Percentiles rank a stretch among this genome's conserved stretches.
Conservation (phyloP, 2,329 filamentous ascomycete genomes). For the Alternaria brassicicola region DNA sequence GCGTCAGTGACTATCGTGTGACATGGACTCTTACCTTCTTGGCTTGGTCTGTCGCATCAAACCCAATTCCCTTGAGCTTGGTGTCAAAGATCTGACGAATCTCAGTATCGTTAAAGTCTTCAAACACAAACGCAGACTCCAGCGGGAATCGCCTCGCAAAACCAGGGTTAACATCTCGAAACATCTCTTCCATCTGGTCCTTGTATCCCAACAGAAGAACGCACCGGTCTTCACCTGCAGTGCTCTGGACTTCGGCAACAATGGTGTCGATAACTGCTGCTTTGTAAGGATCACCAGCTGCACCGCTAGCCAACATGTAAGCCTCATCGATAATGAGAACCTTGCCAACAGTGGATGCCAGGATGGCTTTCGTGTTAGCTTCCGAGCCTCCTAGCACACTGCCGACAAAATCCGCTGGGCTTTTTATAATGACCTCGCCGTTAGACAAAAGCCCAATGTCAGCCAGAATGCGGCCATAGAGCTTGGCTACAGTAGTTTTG, state of each 20-base stretch:
- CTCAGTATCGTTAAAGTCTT: constrained; percentile 68
- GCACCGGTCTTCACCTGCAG: constrained; percentile 73
- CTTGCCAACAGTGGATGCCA: constrained; percentile 70
- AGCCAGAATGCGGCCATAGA: constrained; percentile 72
- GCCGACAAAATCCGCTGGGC: constrained; percentile 75
- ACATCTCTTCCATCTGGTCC: constrained; percentile 73
- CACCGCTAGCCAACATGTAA: constrained; percentile 64
- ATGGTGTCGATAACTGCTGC: constrained; percentile 74
- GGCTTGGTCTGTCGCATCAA: constrained; percentile 59
- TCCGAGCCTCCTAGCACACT: constrained; percentile 69
- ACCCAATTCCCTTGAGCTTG: constrained; percentile 65
- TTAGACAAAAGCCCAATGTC: constrained; percentile 71
- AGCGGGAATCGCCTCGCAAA: constrained; percentile 70
- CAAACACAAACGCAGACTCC: constrained; percentile 68
- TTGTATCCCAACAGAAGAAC: constrained; percentile 74
- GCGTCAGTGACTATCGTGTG: background rate
- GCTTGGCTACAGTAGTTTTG: constrained; percentile 62
- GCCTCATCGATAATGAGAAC: constrained; percentile 83
- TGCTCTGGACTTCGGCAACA: constrained; percentile 73
- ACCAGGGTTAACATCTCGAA: constrained; percentile 75
- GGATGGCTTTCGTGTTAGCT: constrained; percentile 72
- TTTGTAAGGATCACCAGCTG: constrained; percentile 59
- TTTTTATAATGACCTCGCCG: constrained; percentile 74
- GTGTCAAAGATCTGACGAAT: constrained; percentile 65
- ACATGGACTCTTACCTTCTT: constrained; percentile 36